phyloP scores from a whole-genome alignment of 148 eudicot genomes.

The Chenopodium formosanum region DNA sequence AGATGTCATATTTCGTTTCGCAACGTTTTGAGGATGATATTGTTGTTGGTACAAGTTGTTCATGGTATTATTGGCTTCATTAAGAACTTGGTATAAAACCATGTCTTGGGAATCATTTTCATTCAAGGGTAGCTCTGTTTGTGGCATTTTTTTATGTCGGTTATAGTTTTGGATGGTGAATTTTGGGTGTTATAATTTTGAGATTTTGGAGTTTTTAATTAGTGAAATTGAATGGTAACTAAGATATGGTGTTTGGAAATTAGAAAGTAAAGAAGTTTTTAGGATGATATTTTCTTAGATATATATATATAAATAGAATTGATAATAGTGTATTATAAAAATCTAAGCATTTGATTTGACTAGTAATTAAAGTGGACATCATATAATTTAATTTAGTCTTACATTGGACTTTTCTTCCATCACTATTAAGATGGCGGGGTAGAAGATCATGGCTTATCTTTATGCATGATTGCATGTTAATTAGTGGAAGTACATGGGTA shows the following conservation, averaged over 20 bases:
- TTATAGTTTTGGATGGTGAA: not conserved
- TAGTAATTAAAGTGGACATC: not conserved
- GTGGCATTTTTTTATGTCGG: conserved; percentile 17
- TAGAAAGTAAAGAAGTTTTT: too few relatives aligned
- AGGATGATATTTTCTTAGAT: not conserved
- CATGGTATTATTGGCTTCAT: conserved; percentile 35
- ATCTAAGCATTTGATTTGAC: not conserved
- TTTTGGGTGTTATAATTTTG: not conserved
- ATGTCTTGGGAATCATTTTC: conserved; percentile 77
- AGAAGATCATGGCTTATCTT: too few relatives aligned
- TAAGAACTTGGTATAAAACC: conserved; percentile 47
- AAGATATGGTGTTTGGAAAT: not conserved
- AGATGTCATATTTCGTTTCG: not conserved
- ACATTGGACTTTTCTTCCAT: not conserved
- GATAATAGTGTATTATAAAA: not conserved
- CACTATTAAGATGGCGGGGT: not conserved
- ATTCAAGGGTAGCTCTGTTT: conserved; percentile 52
- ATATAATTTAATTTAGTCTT: not conserved
- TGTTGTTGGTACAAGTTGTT: not conserved
- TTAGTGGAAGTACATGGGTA: too few relatives aligned
- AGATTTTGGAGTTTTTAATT: not conserved
- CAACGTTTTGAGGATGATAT: not conserved
- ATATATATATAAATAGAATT: not conserved
- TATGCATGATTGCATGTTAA: too few relatives aligned
- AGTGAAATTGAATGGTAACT: not conserved